Conservation (phyloP, 345 rosid genomes). For the Pistacia integerrima region DNA sequence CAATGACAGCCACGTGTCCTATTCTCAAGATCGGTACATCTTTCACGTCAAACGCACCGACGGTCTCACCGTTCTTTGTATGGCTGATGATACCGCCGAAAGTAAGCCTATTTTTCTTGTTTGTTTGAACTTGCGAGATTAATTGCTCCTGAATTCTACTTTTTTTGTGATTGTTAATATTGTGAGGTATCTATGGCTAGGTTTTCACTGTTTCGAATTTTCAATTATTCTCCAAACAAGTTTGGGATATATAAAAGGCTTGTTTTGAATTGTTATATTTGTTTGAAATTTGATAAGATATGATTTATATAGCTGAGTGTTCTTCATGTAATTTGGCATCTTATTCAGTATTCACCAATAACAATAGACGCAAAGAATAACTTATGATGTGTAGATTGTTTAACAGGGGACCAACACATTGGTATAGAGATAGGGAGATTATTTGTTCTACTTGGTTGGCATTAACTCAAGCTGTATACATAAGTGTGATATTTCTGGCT, state of each 20-base stretch:
- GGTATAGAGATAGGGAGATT: no score
- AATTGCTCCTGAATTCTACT: neutral
- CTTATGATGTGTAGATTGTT: neutral
- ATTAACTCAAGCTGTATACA: neutral
- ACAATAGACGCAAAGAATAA: neutral
- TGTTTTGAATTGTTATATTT: no score
- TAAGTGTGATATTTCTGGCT: neutral
- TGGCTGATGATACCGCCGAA: conserved; percentile 95
- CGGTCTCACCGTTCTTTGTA: conserved; percentile 96
- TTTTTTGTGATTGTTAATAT: neutral
- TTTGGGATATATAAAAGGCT: neutral
- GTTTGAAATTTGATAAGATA: no score
- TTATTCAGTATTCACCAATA: no score
- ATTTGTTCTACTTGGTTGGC: neutral
- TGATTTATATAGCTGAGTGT: no score
- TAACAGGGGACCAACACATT: no score
- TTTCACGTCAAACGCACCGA: conserved; percentile 96
- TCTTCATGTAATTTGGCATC: no score
- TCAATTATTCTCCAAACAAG: neutral
- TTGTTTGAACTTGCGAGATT: neutral
- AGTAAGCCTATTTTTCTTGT: conserved; percentile 40
- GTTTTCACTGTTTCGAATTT: neutral
- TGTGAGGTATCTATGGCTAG: neutral
- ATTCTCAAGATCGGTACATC: conserved; percentile 90
- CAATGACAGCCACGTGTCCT: conserved; percentile 76